phyloP scores from a whole-genome alignment of 257 asterid genomes.

The Solanum dulcamara region DNA sequence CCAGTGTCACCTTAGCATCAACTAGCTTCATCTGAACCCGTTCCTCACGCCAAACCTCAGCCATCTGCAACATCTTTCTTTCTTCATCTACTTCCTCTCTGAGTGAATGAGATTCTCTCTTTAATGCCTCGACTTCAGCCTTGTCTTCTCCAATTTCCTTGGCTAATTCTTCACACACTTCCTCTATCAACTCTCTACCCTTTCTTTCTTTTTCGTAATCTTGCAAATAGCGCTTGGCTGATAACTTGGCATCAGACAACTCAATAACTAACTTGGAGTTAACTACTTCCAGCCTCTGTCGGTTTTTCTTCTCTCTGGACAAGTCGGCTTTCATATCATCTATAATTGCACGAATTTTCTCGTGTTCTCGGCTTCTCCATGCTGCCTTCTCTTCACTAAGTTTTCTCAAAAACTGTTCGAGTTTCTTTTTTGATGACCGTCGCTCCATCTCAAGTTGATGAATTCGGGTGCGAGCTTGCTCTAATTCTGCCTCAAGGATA shows the following conservation, averaged over 20 bases:
- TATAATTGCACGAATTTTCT: conserved; percentile 45
- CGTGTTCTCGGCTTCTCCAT: conserved; percentile 62
- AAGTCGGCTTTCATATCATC: conserved; percentile 46
- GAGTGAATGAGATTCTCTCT: conserved; percentile 36
- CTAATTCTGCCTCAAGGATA: conserved; percentile 41
- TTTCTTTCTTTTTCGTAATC: conserved; percentile 53
- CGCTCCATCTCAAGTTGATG: conserved; percentile 49
- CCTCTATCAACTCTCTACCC: conserved; percentile 54
- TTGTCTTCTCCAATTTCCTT: conserved; percentile 61
- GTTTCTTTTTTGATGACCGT: conserved; percentile 46
- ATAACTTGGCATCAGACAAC: conserved; percentile 43
- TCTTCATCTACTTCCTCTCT: conserved; percentile 64
- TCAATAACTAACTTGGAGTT: conserved; percentile 52
- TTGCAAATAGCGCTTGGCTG: conserved; percentile 43
- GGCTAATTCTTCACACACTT: conserved; percentile 69
- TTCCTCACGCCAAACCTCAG: conserved; percentile 80
- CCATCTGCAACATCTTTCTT: conserved; percentile 70
- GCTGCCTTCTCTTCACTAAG: conserved; percentile 50
- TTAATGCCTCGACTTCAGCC: conserved; percentile 46
- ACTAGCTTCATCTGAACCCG: conserved; percentile 63
- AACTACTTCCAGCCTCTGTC: conserved; percentile 47
- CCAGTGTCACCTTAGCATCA: conserved; percentile 63
- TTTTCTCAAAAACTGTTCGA: conserved; percentile 54
- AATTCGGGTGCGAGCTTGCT: conserved; percentile 42
- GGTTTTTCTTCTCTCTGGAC: conserved; percentile 39